These are phyloP conservation scores for Trebouxia sp. DNA, from an alignment of 139 green algal species.

Conservation along the genomic window DNA sequence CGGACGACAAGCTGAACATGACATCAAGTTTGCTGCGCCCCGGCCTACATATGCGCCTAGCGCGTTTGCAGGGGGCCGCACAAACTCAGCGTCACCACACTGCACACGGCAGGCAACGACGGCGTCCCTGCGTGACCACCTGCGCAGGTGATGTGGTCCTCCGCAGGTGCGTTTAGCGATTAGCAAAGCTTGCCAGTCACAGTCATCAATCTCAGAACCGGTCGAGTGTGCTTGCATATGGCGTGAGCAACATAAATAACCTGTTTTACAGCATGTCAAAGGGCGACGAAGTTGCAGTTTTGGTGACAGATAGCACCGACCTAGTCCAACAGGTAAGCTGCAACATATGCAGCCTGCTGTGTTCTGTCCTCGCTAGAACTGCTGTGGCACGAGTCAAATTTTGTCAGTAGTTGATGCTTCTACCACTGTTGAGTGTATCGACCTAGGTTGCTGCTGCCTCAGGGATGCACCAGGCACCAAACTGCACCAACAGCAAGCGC, in stretches of 20 bases:
- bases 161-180: neutral
- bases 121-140: neutral
- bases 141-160: neutral
- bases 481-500: constrained; percentile 84
- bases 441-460: neutral
- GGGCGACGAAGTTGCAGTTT: constrained; percentile 66
- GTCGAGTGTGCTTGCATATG: no score
- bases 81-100: neutral
- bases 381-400: neutral
- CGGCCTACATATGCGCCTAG: neutral
- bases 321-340: constrained; percentile 77
- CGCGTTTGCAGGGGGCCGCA: neutral
- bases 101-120: neutral
- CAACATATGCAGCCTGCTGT: neutral
- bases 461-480: constrained; percentile 43
- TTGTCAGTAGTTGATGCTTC: neutral
- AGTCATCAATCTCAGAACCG: no score
- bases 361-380: neutral
- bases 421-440: neutral
- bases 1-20: no score
- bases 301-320: constrained; percentile 70
- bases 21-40: neutral
- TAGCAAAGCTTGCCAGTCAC: no score
- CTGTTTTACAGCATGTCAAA: constrained; percentile 55
- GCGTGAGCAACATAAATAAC: no score